Evolutionary conservation across 2,329 filamentous ascomycete species (phyloP).

Genomic region (Fusarium sp.): DNA sequence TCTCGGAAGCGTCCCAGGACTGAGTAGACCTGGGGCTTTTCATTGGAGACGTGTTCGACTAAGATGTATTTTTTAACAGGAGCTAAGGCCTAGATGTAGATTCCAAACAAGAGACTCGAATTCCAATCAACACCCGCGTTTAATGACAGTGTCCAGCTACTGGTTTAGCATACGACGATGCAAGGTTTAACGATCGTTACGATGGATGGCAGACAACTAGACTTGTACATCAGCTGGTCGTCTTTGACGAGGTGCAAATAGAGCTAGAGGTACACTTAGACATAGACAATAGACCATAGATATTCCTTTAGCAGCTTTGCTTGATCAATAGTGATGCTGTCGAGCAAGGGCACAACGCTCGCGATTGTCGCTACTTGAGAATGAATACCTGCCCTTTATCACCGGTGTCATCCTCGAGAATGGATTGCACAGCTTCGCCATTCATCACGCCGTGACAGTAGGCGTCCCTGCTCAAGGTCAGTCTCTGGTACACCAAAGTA

Average conservation of each 20-base stretch:
- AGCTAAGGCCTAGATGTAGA: conserved; percentile 37
- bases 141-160: conserved; percentile 14
- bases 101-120: conserved; percentile 29
- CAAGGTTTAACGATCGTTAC: conserved; percentile 20
- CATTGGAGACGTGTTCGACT: conserved; percentile 23
- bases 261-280: conserved; percentile 16
- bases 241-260: conserved; percentile 16
- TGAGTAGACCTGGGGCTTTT: conserved; percentile 16
- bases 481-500: not conserved
- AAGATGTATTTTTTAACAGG: conserved; percentile 34
- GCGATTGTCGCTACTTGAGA: not conserved
- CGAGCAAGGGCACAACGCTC: not conserved
- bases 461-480: conserved; percentile 26
- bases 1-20: conserved; percentile 38
- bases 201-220: conserved; percentile 10
- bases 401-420: not conserved
- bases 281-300: conserved; percentile 32
- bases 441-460: conserved; percentile 38
- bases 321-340: not conserved
- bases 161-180: conserved; percentile 23
- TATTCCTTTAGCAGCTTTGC: conserved; percentile 13
- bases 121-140: conserved; percentile 32
- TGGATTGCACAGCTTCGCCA: conserved; percentile 20
- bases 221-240: conserved; percentile 2
- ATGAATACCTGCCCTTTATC: conserved; percentile 1